Conservation (phyloP, 768 basidiomycete genomes). For the Pulveroboletus sp. region DNA sequence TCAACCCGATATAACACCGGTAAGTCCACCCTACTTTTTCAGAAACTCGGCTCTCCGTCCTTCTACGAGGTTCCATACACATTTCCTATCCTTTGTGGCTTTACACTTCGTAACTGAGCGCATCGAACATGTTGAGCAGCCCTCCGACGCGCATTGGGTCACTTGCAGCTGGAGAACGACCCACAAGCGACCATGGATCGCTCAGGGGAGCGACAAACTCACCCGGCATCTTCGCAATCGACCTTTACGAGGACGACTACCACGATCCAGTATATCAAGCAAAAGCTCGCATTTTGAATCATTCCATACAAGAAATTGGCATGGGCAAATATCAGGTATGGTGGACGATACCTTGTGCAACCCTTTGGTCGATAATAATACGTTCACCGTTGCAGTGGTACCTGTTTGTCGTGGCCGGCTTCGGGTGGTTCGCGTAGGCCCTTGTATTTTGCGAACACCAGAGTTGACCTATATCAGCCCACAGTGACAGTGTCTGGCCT, state of each 20-base stretch:
- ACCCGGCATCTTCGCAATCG: slow-evolving; percentile 2
- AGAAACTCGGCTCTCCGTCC: background rate
- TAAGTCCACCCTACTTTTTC: too few relatives aligned
- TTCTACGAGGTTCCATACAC: background rate
- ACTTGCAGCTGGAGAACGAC: background rate
- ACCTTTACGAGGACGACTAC: slow-evolving; percentile 34
- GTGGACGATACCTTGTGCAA: background rate
- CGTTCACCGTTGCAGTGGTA: slow-evolving; percentile 26
- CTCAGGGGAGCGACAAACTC: background rate
- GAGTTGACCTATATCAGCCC: background rate
- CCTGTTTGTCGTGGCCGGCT: slow-evolving; percentile 36
- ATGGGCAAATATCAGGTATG: slow-evolving; percentile 53
- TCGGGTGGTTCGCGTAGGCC: slow-evolving; percentile 40
- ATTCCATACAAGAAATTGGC: slow-evolving; percentile 48
- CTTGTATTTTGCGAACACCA: background rate
- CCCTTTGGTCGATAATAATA: background rate
- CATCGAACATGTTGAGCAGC: slow-evolving; percentile 1
- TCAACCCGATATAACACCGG: too few relatives aligned
- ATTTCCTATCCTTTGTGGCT: background rate
- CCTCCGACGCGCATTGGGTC: background rate
- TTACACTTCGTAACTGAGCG: background rate
- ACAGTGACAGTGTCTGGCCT: slow-evolving; percentile 37
- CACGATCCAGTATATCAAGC: slow-evolving; percentile 45
- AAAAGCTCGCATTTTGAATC: slow-evolving; percentile 45
- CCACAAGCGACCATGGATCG: background rate